A percentile compares a stretch with the other conserved stretches of the same genome.
phyloP scores from a whole-genome alignment of 495 filamentous ascomycete species.

The Penicillium paxilli region DNA sequence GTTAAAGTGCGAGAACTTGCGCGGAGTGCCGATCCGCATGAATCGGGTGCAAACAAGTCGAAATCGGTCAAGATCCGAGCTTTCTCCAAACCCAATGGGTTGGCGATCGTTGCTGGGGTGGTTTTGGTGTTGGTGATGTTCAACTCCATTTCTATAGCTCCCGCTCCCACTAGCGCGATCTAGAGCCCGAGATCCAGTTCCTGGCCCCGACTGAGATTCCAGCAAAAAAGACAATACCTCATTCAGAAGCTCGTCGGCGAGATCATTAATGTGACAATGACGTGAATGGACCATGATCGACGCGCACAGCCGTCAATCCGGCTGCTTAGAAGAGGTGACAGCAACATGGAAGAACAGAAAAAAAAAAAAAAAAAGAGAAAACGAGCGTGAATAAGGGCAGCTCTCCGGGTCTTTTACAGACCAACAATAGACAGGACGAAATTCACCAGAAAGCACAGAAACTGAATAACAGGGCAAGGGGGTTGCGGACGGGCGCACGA shows the following conservation, averaged over 20 bases:
- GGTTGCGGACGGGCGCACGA: constrained; percentile 1
- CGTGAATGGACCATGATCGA: constrained; percentile 37
- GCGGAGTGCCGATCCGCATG: constrained; percentile 58
- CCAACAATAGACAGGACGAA: neutral
- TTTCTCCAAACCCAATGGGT: constrained; percentile 27
- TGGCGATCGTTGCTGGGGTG: neutral
- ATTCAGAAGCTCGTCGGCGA: constrained; percentile 63
- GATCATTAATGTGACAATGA: constrained; percentile 48
- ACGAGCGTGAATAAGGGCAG: neutral
- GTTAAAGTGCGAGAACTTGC: constrained; percentile 59
- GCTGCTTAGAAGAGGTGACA: constrained; percentile 34
- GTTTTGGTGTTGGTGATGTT: no score
- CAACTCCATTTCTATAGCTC: constrained; percentile 4
- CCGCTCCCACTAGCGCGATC: no score
- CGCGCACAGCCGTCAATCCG: constrained; percentile 38
- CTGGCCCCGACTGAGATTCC: constrained; percentile 7
- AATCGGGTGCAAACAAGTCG: constrained; percentile 63
- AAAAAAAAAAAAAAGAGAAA: constrained; percentile 10
- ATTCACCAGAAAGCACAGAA: constrained; percentile 7
- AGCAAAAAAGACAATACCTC: constrained; percentile 49
- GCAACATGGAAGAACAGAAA: constrained; percentile 37
- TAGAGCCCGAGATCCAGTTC: neutral
- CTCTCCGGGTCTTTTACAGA: constrained; percentile 7
- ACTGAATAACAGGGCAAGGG: no score
- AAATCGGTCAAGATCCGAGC: constrained; percentile 47